phyloP scores from a whole-genome alignment of 306 rosid genomes.

The Prunus mongolica region DNA sequence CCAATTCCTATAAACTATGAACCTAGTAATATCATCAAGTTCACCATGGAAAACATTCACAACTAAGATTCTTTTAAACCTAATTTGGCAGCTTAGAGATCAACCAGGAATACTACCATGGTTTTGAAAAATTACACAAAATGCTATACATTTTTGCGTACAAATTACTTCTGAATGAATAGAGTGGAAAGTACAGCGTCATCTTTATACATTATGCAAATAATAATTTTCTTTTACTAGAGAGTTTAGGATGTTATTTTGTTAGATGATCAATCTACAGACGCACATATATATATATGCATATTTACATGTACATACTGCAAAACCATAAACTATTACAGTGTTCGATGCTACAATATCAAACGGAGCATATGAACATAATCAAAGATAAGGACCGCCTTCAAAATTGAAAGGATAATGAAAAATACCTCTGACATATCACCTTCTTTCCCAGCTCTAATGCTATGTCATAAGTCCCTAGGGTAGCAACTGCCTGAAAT shows the following conservation, averaged over 20 bases:
- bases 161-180: not conserved
- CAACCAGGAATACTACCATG: not conserved
- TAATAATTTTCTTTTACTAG: not conserved
- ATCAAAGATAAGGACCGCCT: not conserved
- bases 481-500: conserved; percentile 75
- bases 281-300: not conserved
- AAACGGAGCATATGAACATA: not conserved
- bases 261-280: not conserved
- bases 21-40: not conserved
- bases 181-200: not conserved
- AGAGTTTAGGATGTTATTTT: not conserved
- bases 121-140: not conserved
- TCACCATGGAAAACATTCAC: not conserved
- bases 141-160: not conserved
- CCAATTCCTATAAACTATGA: not conserved
- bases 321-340: not conserved
- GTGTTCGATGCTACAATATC: not conserved
- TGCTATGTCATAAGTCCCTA: conserved; percentile 97
- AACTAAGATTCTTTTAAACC: not conserved
- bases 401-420: conserved; percentile 14
- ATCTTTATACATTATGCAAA: not conserved
- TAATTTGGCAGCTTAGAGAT: not conserved
- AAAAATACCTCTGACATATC: conserved; percentile 78
- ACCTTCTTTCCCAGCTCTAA: conserved; percentile 87
- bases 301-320: not conserved